A percentile compares a stretch with the other conserved stretches of the same genome.
phyloP scores from a whole-genome alignment of 768 basidiomycete species.

The Tricholoma flavovirens region DNA sequence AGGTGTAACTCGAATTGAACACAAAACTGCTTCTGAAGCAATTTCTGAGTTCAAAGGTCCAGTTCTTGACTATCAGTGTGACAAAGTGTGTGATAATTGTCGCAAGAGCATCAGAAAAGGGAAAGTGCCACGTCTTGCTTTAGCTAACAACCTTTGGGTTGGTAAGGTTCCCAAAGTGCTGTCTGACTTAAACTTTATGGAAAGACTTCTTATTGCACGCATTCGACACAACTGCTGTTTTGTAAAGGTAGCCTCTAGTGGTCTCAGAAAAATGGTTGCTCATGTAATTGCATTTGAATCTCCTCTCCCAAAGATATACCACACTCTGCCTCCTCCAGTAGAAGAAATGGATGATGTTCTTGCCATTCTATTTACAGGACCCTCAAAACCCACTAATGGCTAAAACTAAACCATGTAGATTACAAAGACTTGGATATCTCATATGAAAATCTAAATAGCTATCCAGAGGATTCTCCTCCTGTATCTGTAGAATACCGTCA shows the following conservation, averaged over 20 bases:
- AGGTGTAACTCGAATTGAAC: neutral
- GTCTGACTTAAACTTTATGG: neutral
- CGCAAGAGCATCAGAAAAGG: neutral
- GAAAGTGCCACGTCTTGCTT: neutral
- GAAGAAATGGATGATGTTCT: conserved; percentile 27
- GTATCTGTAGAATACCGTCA: conserved; percentile 20
- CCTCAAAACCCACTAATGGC: conserved; percentile 25
- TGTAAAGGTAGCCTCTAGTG: conserved; percentile 20
- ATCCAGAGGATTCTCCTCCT: conserved; percentile 17
- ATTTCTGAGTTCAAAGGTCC: conserved; percentile 1
- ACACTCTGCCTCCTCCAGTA: conserved; percentile 15
- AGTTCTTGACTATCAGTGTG: neutral
- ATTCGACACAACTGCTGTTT: conserved; percentile 16
- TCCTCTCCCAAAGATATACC: conserved; percentile 25
- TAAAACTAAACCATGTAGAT: conserved; percentile 29
- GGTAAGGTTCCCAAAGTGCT: neutral
- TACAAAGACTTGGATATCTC: conserved; percentile 28
- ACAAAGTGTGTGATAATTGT: neutral
- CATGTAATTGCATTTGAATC: conserved; percentile 27
- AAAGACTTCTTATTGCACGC: conserved; percentile 6
- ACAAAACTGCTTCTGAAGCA: neutral
- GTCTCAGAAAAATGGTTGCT: conserved; percentile 26
- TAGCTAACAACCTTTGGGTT: neutral
- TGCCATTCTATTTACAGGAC: conserved; percentile 28
- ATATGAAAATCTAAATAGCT: conserved; percentile 17